Conservation (phyloP, 192 early-diverging fungal genomes). For the Coemansia sp. region DNA sequence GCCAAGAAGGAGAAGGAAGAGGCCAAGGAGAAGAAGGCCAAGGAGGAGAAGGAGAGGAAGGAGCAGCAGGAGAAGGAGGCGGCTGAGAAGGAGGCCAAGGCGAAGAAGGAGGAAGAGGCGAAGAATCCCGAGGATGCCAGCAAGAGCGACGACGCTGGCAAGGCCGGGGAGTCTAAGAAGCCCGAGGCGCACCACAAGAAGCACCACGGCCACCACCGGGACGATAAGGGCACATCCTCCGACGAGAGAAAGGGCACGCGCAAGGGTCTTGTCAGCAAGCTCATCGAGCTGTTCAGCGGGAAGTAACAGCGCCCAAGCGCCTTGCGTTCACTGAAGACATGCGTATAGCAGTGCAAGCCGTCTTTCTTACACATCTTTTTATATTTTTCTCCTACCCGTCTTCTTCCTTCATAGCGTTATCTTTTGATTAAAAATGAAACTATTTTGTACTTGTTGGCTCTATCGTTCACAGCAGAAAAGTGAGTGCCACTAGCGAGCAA, state of each 20-base stretch:
- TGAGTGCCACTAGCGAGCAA: too few species aligned
- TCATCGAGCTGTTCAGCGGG: constrained; percentile 54
- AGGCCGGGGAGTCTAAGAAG: constrained; percentile 2
- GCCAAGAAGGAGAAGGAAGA: constrained; percentile 9
- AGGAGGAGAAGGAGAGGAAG: constrained; percentile 3
- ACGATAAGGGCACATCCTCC: constrained; percentile 27
- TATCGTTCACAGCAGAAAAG: too few species aligned
- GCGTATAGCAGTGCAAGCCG: background rate
- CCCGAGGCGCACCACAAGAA: constrained; percentile 24
- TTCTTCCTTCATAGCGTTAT: constrained; percentile 1
- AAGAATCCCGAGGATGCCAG: background rate
- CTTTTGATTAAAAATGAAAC: background rate
- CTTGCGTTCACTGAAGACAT: background rate
- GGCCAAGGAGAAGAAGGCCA: constrained; percentile 14
- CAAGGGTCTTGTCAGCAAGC: constrained; percentile 50
- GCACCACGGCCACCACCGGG: constrained; percentile 35
- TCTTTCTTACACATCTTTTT: background rate
- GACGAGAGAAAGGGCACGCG: constrained; percentile 41
- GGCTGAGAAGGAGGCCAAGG: constrained; percentile 7
- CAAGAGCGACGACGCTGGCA: constrained; percentile 6
- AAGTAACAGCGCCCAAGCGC: constrained; percentile 23
- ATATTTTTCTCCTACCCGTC: background rate
- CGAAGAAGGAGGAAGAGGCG: constrained; percentile 14
- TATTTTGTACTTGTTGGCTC: background rate
- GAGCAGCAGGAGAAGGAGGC: constrained; percentile 1